These are phyloP conservation scores for Trypanosoma conorhini DNA, from an alignment of 208 protist species.

Conservation along the genomic window DNA sequence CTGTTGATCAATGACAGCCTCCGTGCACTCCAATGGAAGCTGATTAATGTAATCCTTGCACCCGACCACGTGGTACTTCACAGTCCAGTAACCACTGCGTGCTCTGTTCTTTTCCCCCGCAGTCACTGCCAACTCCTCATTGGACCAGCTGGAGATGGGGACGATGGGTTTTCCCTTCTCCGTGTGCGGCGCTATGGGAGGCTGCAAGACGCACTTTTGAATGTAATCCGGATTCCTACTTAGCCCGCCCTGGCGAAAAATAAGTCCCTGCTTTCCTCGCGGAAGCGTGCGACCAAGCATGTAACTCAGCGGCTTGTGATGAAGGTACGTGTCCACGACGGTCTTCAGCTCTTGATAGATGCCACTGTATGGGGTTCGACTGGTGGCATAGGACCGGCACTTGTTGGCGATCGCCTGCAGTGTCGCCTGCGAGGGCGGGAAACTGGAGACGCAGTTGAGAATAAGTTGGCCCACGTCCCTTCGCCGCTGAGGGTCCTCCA, in stretches of 20 bases:
- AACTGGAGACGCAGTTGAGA: constrained; percentile 60
- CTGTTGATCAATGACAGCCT: constrained; percentile 60
- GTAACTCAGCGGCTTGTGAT: constrained; percentile 34
- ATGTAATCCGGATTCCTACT: constrained; percentile 35
- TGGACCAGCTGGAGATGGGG: constrained; percentile 29
- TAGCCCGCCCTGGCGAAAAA: constrained; percentile 29
- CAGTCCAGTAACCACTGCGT: constrained; percentile 17
- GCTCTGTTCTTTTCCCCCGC: constrained; percentile 31
- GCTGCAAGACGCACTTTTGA: constrained; percentile 32
- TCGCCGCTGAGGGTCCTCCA: constrained; percentile 64
- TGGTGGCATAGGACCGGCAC: constrained; percentile 19
- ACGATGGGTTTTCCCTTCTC: constrained; percentile 36
- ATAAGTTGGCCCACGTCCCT: constrained; percentile 63
- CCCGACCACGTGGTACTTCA: constrained; percentile 34
- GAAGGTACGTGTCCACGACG: constrained; percentile 32
- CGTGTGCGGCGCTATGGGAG: constrained; percentile 21
- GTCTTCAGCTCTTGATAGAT: constrained; percentile 34
- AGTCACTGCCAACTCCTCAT: constrained; percentile 29
- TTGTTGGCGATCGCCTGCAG: constrained; percentile 39
- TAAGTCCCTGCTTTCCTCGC: constrained; percentile 18
- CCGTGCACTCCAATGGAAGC: constrained; percentile 66
- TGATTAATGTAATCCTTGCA: constrained; percentile 81
- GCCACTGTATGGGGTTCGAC: constrained; percentile 25
- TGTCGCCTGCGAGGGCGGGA: constrained; percentile 59
- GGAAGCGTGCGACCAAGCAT: constrained; percentile 33